Evolutionary conservation across 768 basidiomycete genomes (phyloP).

Genomic region (Glaciozyma martinii): DNA sequence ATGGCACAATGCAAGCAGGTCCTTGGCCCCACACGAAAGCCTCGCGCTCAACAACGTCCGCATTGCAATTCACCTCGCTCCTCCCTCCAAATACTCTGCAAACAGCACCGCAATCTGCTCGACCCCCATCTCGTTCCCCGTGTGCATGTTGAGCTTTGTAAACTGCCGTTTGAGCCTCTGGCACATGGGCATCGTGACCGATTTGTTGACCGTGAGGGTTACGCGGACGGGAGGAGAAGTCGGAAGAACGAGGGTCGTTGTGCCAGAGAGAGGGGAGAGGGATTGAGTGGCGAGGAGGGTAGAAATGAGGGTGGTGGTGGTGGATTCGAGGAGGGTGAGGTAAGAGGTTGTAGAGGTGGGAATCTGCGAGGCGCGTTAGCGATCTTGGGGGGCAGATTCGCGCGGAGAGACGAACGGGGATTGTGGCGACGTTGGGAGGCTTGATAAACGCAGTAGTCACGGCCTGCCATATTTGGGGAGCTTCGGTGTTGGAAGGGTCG

Average conservation of each 20-base stretch:
- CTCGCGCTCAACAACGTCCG: background rate
- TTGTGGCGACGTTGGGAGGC: conserved; percentile 77
- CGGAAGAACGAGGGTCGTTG: conserved; percentile 50
- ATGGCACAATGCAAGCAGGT: too few relatives aligned
- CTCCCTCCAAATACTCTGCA: conserved; percentile 37
- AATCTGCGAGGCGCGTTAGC: conserved; percentile 45
- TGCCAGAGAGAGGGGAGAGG: conserved; percentile 44
- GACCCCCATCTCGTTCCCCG: conserved; percentile 40
- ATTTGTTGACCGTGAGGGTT: conserved; percentile 57
- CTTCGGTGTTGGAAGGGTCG: conserved; percentile 1
- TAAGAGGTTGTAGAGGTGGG: conserved; percentile 80
- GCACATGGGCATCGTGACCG: conserved; percentile 71
- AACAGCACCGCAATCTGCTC: conserved; percentile 39
- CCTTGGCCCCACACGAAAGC: too few relatives aligned
- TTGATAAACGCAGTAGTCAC: conserved; percentile 70
- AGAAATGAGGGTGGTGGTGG: conserved; percentile 60
- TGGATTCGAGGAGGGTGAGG: conserved; percentile 72
- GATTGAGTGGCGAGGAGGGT: conserved; percentile 59
- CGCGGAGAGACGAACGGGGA: conserved; percentile 48
- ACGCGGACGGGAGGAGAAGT: conserved; percentile 41
- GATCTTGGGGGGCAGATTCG: background rate
- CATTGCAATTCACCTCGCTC: conserved; percentile 9
- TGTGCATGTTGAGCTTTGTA: conserved; percentile 78
- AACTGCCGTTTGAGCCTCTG: conserved; percentile 88
- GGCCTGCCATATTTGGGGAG: conserved; percentile 65